phyloP scores from a whole-genome alignment of 805 yeast genomes.

The Cyberlindnera misumaiensis region DNA sequence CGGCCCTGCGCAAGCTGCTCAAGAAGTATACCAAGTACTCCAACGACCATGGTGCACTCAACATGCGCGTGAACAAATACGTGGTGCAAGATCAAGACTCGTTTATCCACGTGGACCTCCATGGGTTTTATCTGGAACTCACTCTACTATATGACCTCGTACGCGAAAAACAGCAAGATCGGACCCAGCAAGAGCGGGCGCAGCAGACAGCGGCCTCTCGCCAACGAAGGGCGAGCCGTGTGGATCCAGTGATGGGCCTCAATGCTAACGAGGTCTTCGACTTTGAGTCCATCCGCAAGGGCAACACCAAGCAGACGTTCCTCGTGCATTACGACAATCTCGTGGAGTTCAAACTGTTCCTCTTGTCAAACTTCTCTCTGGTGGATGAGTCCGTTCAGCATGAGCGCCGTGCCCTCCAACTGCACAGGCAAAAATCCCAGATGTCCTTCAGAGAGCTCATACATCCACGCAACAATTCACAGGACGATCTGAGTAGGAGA shows the following conservation, averaged over 20 bases:
- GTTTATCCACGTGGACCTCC: conserved; percentile 54
- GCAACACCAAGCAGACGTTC: conserved; percentile 32
- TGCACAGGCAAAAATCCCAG: conserved; percentile 16
- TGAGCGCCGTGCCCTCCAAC: conserved; percentile 15
- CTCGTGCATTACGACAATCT: conserved; percentile 58
- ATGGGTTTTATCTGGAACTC: conserved; percentile 54
- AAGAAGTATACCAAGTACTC: conserved; percentile 58
- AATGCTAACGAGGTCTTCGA: conserved; percentile 28
- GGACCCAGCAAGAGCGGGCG: neutral
- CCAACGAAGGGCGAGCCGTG: conserved; percentile 10
- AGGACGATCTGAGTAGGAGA: conserved; percentile 2
- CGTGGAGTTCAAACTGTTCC: conserved; percentile 42
- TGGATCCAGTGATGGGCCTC: conserved; percentile 12
- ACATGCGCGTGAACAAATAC: conserved; percentile 24
- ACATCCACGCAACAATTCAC: conserved; percentile 1
- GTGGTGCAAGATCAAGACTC: conserved; percentile 42
- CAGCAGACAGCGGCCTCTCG: neutral
- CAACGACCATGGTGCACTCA: conserved; percentile 22
- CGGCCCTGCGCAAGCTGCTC: conserved; percentile 64
- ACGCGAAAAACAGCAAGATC: conserved; percentile 18
- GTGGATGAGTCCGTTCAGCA: conserved; percentile 17
- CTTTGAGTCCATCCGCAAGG: conserved; percentile 28
- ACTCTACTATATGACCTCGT: conserved; percentile 47
- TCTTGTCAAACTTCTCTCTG: conserved; percentile 34
- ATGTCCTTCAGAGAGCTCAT: conserved; percentile 20